Base-by-base conservation (phyloP, 495 filamentous ascomycete species). In the Tuber aestivum region DNA sequence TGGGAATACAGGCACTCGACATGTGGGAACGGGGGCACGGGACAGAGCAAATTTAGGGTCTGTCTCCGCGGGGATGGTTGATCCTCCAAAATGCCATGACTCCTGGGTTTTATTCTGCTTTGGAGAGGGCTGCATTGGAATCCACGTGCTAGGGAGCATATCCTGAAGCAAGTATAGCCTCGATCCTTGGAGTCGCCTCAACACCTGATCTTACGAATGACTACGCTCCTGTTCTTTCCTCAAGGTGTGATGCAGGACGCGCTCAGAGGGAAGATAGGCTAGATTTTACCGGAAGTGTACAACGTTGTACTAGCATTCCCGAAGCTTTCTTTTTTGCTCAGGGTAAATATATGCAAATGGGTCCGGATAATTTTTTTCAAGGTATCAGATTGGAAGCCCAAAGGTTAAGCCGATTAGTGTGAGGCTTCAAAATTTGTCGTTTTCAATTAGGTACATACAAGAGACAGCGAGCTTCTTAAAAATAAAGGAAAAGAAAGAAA, bases 381-480 rank as follows among this genome's bases (percentile, higher is more conserved):
- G 23, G 48, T 56, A 56, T 56, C 48, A 65, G 1, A 32, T 65
- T 65, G 56, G n/a, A 32, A 32, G 56, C 23, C 8, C n/a, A 32
- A 65, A 65, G n/a, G 18, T 65, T 65, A 32, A 65, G 32, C 56
- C 12, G n/a, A 32, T 27, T 32, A 65, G 56, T 65, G 32, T 65
- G 56, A 65, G 10, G 56, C 27, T 65, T 32, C 56, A 32, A 65
- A 65, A 32, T 27, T 10, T 65, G 56, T 65, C 56, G 27, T 32
- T 32, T 65, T 65, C 27, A 65, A 65, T 65, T 65, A 65, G 56
- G 56, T 65, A 65, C 56, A 65, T 65, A 32, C 48, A n/a, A 56
- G 23, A 56, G 48, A 23, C 48, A 56, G 48, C 23, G 32, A 27
- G 56, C 56, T 65, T 65, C 56, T 65, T 65, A 65, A n/a, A n/a